A percentile compares a stretch with the other conserved stretches of the same genome.
These are phyloP conservation scores for Passiflora organensis DNA, from an alignment of 345 rosid genomes.

Conservation along the genomic window DNA sequence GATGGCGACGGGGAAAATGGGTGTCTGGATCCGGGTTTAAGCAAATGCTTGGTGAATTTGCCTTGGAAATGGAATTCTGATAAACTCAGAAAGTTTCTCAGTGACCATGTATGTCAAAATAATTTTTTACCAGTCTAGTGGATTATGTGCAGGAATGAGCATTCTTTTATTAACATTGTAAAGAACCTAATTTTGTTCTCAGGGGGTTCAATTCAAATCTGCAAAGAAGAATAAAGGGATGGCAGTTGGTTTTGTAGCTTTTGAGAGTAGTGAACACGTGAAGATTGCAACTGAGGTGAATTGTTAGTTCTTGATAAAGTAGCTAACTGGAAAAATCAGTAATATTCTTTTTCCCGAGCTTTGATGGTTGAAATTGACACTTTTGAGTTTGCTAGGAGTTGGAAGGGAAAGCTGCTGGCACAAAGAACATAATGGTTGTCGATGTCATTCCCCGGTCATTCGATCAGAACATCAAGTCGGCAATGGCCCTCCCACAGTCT, in stretches of 20 bases:
- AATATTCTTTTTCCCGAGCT: no score
- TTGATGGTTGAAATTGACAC: no score
- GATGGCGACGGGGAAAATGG: constrained; percentile 32
- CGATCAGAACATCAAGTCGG: constrained; percentile 52
- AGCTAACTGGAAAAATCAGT: no score
- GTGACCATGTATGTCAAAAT: constrained; percentile 44
- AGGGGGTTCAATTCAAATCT: constrained; percentile 56
- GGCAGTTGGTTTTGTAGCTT: constrained; percentile 76
- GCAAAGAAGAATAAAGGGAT: constrained; percentile 82
- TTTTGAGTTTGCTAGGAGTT: constrained; percentile 36
- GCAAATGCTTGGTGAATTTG: constrained; percentile 77
- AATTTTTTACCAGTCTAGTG: not conserved
- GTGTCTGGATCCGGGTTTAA: constrained; percentile 40
- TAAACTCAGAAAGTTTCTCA: constrained; percentile 51
- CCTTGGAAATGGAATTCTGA: constrained; percentile 67
- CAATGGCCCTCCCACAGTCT: constrained; percentile 20
- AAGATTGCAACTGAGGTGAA: constrained; percentile 52
- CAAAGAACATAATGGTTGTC: constrained; percentile 63
- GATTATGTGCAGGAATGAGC: not conserved
- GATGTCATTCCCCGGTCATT: constrained; percentile 64
- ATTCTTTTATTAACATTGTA: not conserved
- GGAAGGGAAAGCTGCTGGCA: constrained; percentile 58
- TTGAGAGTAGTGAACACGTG: constrained; percentile 61
- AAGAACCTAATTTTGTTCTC: constrained; percentile 13
- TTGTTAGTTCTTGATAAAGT: not conserved